Base-by-base conservation (phyloP, 2,329 filamentous ascomycete genomes). In the Cladosporium oxysporum region DNA sequence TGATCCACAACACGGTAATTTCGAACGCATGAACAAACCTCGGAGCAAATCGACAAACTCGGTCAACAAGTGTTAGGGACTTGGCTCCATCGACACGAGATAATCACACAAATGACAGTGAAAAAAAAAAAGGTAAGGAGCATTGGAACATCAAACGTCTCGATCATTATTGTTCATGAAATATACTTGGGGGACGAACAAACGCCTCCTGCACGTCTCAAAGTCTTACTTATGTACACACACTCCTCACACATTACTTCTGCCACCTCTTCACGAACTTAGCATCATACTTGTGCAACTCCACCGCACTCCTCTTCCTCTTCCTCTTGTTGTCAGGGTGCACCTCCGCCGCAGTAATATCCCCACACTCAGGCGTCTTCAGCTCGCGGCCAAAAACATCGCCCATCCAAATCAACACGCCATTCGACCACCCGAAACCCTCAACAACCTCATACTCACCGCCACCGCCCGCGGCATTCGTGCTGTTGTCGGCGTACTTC, bases 381-480 rank as follows among this genome's bases (percentile, higher is more conserved):
- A 90, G 75, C 70, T 82, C 77, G 71, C 83, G 80, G 14, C 81
- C 84, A 76, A 90, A 91, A 8, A 81, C 82, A 71, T 90, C 88
- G 10, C 83, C 87, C 1, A 83, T 81, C 87, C 88, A 90, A 62
- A 91, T 85, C 33, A 90, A 75, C 62, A 90, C 87, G 33, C 88
- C 88, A 69, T 90, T 90, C 0, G 85, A 87, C 88, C 88, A 91
- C 7, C 88, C 88, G 70, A 91, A 91, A 1, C 88, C 88, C 77
- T 90, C 86, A 2, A 90, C 88, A 6, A 90, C 88, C 63, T 85
- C 83, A 74, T 90, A 90, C 79, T 90, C 88, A 69, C 88, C 88
- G 6, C 88, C 88, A 7, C 86, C 79, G 31, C 88, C 88, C 1
- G 85, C 86, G 0, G 83, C 84, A 68, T 89, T 88, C 55, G 83